Percentiles rank a stretch among this genome's conserved stretches.
Conservation (phyloP, 1,284 basidiomycete species). For the Fistulinella cinereoalba region DNA sequence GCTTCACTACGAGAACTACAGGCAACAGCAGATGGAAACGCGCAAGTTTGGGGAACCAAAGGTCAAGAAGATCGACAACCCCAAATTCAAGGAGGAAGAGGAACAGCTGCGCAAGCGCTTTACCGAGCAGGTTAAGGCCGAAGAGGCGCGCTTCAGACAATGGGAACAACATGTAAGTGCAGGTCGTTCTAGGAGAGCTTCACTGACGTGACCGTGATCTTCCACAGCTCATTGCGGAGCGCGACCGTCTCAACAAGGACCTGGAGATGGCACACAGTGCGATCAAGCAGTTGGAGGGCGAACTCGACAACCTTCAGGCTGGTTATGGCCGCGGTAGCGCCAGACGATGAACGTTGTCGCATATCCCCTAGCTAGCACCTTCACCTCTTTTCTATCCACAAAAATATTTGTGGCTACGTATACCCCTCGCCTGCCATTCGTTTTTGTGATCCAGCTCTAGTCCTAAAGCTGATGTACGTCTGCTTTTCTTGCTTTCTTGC, state of each 20-base stretch:
- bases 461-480: constrained; percentile 4
- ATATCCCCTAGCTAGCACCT: constrained; percentile 5
- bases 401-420: constrained; percentile 15
- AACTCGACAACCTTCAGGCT: constrained; percentile 85
- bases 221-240: constrained; percentile 86
- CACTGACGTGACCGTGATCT: constrained; percentile 14
- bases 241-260: constrained; percentile 97
- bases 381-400: constrained; percentile 1
- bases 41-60: constrained; percentile 99
- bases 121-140: constrained; percentile 99
- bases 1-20: constrained; percentile 96
- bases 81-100: constrained; percentile 99
- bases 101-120: constrained; percentile 95
- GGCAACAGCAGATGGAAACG: constrained; percentile 99
- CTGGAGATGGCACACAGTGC: constrained; percentile 88
- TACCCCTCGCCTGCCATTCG: constrained; percentile 25
- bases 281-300: constrained; percentile 87
- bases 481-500: neutral
- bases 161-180: constrained; percentile 95
- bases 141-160: constrained; percentile 96
- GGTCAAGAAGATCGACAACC: constrained; percentile 98
- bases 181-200: constrained; percentile 1
- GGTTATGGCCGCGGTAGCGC: constrained; percentile 77
- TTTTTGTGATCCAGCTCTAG: constrained; percentile 12
- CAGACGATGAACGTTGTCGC: constrained; percentile 52